Percentiles rank a stretch among this genome's conserved stretches.
Conservation (phyloP, 495 filamentous ascomycete genomes). For the Chaetomidium leptoderma region DNA sequence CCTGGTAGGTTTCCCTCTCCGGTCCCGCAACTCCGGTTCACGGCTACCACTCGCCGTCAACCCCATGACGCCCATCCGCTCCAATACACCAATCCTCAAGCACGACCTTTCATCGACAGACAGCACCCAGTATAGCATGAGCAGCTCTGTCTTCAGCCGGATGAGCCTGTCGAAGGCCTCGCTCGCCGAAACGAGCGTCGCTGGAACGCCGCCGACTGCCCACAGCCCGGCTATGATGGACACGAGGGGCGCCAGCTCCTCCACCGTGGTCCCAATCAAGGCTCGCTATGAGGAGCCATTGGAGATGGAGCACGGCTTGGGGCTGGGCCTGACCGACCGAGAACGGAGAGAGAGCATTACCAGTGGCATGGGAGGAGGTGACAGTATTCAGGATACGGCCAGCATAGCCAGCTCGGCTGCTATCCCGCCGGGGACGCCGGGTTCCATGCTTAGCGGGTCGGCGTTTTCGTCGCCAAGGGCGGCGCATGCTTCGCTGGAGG, state of each 20-base stretch:
- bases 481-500: constrained; percentile 16
- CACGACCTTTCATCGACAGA: constrained; percentile 34
- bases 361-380: background rate
- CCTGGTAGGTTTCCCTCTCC: constrained; percentile 23
- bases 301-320: constrained; percentile 11
- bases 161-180: constrained; percentile 24
- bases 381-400: constrained; percentile 14
- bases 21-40: constrained; percentile 31
- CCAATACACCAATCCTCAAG: constrained; percentile 26
- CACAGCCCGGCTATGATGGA: constrained; percentile 4
- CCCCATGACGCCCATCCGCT: constrained; percentile 30
- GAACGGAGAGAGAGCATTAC: constrained; percentile 20
- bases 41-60: constrained; percentile 29
- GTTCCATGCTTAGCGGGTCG: constrained; percentile 18
- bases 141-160: constrained; percentile 31
- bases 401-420: constrained; percentile 22
- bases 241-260: background rate
- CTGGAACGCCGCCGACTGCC: constrained; percentile 24
- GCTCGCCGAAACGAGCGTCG: constrained; percentile 24
- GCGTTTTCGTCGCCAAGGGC: constrained; percentile 26
- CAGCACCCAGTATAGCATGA: constrained; percentile 35
- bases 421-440: constrained; percentile 7
- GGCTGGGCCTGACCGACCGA: constrained; percentile 16
- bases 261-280: background rate
- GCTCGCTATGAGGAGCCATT: background rate